These are phyloP conservation scores for Bipolaris bicolor DNA, from an alignment of 2,329 filamentous ascomycete species.

Conservation along the genomic window DNA sequence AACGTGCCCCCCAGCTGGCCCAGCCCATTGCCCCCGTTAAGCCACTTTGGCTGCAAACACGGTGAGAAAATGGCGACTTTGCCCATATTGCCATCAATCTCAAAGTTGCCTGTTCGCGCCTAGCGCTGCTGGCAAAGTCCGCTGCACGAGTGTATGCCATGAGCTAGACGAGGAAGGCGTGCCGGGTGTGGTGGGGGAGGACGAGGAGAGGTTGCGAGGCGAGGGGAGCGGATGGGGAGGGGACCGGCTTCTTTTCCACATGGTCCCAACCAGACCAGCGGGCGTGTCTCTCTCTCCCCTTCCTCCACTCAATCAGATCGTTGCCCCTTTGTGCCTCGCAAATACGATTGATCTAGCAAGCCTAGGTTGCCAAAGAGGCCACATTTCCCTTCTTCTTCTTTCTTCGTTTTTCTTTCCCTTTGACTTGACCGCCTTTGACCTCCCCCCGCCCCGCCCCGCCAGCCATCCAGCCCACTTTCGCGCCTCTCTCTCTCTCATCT, in stretches of 20 bases:
- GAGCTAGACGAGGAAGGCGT: slow-evolving; percentile 17
- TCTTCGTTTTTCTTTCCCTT: too few relatives aligned
- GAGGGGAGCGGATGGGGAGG: too few relatives aligned
- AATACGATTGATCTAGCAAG: too few relatives aligned
- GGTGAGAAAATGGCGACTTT: background rate
- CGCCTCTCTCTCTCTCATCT: background rate
- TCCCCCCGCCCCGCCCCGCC: background rate
- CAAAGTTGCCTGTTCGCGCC: background rate
- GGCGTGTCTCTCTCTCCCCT: background rate
- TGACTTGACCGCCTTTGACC: background rate
- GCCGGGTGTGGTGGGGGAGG: slow-evolving; percentile 1
- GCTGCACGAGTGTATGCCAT: background rate
- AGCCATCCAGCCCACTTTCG: too few relatives aligned
- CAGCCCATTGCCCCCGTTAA: background rate
- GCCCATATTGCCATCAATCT: too few relatives aligned
- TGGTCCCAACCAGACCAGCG: background rate
- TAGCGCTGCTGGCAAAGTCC: slow-evolving; percentile 1
- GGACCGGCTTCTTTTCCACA: background rate
- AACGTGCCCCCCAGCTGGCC: slow-evolving; percentile 11
- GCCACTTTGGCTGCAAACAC: background rate
- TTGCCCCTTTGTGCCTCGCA: too few relatives aligned
- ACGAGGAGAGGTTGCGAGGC: background rate
- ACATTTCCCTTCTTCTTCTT: background rate
- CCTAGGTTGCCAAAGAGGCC: background rate
- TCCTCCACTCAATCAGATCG: too few relatives aligned